phyloP scores from a whole-genome alignment of 1,284 basidiomycete genomes.

The Exsudoporus floridanus region DNA sequence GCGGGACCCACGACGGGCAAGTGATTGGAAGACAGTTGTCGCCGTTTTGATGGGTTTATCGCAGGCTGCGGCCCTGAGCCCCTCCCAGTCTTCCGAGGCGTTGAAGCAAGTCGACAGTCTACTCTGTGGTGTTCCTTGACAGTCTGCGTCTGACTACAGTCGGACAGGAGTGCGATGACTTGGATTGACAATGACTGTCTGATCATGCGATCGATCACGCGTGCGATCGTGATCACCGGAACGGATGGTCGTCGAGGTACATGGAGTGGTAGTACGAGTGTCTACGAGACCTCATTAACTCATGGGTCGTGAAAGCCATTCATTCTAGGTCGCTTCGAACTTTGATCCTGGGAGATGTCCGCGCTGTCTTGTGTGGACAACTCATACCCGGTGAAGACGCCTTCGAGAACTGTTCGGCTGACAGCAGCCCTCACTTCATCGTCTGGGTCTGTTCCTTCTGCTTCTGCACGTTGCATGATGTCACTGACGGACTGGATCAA shows the following conservation, averaged over 20 bases:
- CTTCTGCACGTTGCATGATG: slow-evolving; percentile 66
- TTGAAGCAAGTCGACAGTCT: not conserved
- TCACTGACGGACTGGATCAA: slow-evolving; percentile 66
- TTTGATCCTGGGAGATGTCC: slow-evolving; percentile 16
- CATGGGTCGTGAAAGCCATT: slow-evolving; percentile 23
- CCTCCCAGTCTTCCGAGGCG: slow-evolving; percentile 19
- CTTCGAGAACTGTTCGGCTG: slow-evolving; percentile 57
- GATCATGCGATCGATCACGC: slow-evolving; percentile 37
- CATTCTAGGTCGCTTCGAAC: slow-evolving; percentile 29
- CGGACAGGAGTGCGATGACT: slow-evolving; percentile 3
- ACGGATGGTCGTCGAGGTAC: slow-evolving; percentile 21
- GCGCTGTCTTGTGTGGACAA: slow-evolving; percentile 38
- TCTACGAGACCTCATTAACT: slow-evolving; percentile 2
- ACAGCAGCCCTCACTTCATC: slow-evolving; percentile 59
- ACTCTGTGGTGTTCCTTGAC: not conserved
- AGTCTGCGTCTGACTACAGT: no score
- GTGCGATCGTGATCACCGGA: slow-evolving; percentile 37
- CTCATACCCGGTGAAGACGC: slow-evolving; percentile 57
- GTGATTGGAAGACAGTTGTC: slow-evolving; percentile 8
- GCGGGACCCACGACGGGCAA: slow-evolving; percentile 1
- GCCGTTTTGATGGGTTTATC: slow-evolving; percentile 22
- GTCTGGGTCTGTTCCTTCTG: slow-evolving; percentile 60
- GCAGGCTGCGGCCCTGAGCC: slow-evolving; percentile 27
- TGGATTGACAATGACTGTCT: slow-evolving; percentile 23
- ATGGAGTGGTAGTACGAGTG: slow-evolving; percentile 8